Conservation (phyloP, 805 yeast species). For the Metschnikowia orientalis region DNA sequence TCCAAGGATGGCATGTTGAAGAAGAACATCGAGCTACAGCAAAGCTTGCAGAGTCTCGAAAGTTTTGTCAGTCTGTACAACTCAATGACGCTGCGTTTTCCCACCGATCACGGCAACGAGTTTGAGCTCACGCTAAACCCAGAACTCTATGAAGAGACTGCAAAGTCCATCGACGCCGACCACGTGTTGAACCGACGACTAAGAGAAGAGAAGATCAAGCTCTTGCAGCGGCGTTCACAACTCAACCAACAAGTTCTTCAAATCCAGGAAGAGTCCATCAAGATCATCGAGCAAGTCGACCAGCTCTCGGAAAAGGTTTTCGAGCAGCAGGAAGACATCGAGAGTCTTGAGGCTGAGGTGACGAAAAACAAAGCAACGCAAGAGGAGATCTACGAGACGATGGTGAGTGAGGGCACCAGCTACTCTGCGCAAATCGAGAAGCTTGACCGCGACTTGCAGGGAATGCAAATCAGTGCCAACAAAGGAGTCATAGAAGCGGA, state of each 20-base stretch:
- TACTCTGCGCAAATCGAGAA: slow-evolving; percentile 64
- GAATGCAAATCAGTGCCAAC: slow-evolving; percentile 44
- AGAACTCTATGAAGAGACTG: slow-evolving; percentile 7
- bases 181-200: slow-evolving; percentile 43
- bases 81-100: slow-evolving; percentile 47
- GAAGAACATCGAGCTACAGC: slow-evolving; percentile 47
- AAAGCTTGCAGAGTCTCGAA: slow-evolving; percentile 48
- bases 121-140: slow-evolving; percentile 39
- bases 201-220: slow-evolving; percentile 42
- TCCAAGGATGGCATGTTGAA: slow-evolving; percentile 42
- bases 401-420: slow-evolving; percentile 48
- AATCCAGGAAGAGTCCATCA: slow-evolving; percentile 54
- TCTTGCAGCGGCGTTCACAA: slow-evolving; percentile 26
- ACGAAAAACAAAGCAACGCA: slow-evolving; percentile 48
- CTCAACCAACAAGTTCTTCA: slow-evolving; percentile 44
- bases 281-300: slow-evolving; percentile 56
- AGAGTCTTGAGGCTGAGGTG: slow-evolving; percentile 53
- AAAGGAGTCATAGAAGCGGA: slow-evolving; percentile 48
- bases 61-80: slow-evolving; percentile 55
- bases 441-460: slow-evolving; percentile 53
- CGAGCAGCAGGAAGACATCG: slow-evolving; percentile 55
- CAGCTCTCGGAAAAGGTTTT: slow-evolving; percentile 49
- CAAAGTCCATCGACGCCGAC: slow-evolving; percentile 20
- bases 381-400: slow-evolving; percentile 52
- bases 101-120: slow-evolving; percentile 20